Conservation (phyloP, 2,329 filamentous ascomycete genomes). For the Curvularia sp. region DNA sequence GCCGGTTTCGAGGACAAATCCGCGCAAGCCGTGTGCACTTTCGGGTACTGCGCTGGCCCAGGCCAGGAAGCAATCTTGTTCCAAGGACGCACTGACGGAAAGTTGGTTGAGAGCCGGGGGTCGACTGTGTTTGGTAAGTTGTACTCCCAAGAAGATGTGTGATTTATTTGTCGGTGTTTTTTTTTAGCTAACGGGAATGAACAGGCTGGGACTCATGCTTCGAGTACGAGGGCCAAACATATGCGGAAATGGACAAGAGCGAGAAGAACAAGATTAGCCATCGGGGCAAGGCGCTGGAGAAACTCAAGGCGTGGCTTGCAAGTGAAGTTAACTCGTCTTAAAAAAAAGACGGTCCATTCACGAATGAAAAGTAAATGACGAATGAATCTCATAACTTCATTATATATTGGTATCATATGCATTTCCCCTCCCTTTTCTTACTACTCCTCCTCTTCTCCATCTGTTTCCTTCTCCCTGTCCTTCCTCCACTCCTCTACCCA, state of each 20-base stretch:
- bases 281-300: slow-evolving; percentile 82
- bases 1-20: slow-evolving; percentile 89
- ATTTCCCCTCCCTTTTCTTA: background rate
- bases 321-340: slow-evolving; percentile 38
- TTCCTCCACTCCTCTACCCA: slow-evolving; percentile 87
- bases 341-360: no score
- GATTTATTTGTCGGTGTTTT: no score
- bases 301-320: slow-evolving; percentile 82
- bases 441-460: slow-evolving; percentile 16
- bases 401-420: slow-evolving; percentile 12
- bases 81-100: slow-evolving; percentile 85
- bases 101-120: slow-evolving; percentile 84
- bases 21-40: slow-evolving; percentile 93
- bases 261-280: slow-evolving; percentile 95
- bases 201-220: slow-evolving; percentile 96
- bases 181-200: background rate
- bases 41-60: slow-evolving; percentile 87
- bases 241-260: slow-evolving; percentile 91
- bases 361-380: background rate
- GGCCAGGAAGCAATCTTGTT: slow-evolving; percentile 85
- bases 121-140: slow-evolving; percentile 79
- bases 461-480: slow-evolving; percentile 58
- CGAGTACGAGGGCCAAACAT: slow-evolving; percentile 85
- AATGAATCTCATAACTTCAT: slow-evolving; percentile 2
- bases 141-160: no score